Evolutionary conservation across 2,329 filamentous ascomycete species (phyloP).

Genomic region (Sclerotinia borealis): DNA sequence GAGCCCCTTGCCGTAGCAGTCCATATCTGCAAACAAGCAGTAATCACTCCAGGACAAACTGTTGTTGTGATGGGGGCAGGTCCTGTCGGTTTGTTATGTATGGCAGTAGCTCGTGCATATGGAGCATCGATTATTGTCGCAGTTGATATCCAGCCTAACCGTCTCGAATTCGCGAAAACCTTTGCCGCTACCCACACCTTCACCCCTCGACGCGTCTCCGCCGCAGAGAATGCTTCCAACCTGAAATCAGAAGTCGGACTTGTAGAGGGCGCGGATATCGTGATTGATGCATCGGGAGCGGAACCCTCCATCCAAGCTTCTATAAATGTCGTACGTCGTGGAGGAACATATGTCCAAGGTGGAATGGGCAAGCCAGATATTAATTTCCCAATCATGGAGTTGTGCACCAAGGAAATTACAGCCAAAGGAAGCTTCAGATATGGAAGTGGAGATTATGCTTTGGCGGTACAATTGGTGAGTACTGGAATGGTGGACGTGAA

Average conservation of each 20-base stretch:
- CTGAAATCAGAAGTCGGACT: slow-evolving; percentile 60
- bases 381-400: slow-evolving; percentile 83
- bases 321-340: slow-evolving; percentile 63
- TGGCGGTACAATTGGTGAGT: slow-evolving; percentile 67
- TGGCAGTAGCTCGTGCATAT: slow-evolving; percentile 75
- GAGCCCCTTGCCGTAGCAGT: slow-evolving; percentile 85
- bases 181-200: slow-evolving; percentile 71
- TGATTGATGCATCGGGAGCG: slow-evolving; percentile 75
- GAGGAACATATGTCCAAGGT: slow-evolving; percentile 75
- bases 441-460: slow-evolving; percentile 76
- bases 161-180: slow-evolving; percentile 70
- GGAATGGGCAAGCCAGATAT: slow-evolving; percentile 89
- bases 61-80: slow-evolving; percentile 84
- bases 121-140: slow-evolving; percentile 81
- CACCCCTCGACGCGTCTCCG: slow-evolving; percentile 52
- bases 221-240: slow-evolving; percentile 68
- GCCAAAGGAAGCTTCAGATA: slow-evolving; percentile 88
- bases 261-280: slow-evolving; percentile 63
- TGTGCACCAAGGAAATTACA: slow-evolving; percentile 85
- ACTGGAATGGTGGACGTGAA: slow-evolving; percentile 73
- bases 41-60: slow-evolving; percentile 64
- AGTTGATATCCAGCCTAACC: slow-evolving; percentile 77
- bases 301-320: slow-evolving; percentile 72
- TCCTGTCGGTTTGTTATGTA: slow-evolving; percentile 81
- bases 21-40: slow-evolving; percentile 72